Evolutionary conservation across 2,329 filamentous ascomycete genomes (phyloP), one percentile per base, ranked within the genome.

Genomic region (Colletotrichum falcatum): DNA sequence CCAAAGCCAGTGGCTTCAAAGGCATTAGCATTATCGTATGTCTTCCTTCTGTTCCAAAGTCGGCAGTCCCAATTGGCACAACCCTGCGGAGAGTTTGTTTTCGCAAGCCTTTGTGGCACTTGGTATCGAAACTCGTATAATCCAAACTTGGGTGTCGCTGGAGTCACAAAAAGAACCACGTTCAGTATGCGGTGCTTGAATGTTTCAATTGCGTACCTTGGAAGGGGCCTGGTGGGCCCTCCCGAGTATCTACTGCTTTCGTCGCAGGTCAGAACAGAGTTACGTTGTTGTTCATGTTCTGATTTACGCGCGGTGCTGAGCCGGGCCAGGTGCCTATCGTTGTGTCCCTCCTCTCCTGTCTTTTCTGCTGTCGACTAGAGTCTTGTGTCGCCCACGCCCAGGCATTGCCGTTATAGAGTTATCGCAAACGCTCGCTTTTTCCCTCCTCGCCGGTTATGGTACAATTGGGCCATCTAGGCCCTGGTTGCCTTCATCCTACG

Each of bases 191-290:
- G 16, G n/a, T 51, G 59, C 59, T 61, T 30, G 30, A 30, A 20
- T 28, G 59, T 8, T 51, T 61, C 33, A 37, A 51, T 49, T 61
- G 35, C 39, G n/a, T 39, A 56, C 12, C 6, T 28, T 61, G 46
- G 12, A 61, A 35, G 44, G 12, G 26, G 59, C 30, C 16, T 37
- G 33, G n/a, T 28, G 18, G 33, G 8, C 44, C 23, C 59, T 56
- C 39, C 44, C 16, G 8, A 35, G n/a, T 61, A 26, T 51, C 33
- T 51, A 33, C 59, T 14, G 33, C 59, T 51, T 51, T 20, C n/a
- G 37, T 14, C 35, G 59, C n/a, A 61, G 3, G 12, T 35, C 33
- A 56, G 14, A 56, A 56, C 54, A 37, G 12, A 33, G 16, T n/a
- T n/a, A 49, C 14, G 7, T 44, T 44, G 44, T 46, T 23, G 44